phyloP scores from a whole-genome alignment of 345 rosid species.

The Eucalyptus shirleyi region DNA sequence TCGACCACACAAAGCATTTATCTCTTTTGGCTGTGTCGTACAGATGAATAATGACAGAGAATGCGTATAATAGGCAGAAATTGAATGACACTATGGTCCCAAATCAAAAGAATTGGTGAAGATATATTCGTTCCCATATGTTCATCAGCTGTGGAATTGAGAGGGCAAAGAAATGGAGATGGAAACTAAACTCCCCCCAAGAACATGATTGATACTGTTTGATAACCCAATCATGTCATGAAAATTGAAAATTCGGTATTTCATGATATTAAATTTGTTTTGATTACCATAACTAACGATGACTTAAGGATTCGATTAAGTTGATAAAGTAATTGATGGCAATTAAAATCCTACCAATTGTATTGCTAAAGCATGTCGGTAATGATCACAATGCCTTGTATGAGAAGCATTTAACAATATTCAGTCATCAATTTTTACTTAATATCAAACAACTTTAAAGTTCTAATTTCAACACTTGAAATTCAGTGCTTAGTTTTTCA shows the following conservation, averaged over 20 bases:
- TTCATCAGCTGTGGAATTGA: not conserved
- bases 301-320: not conserved
- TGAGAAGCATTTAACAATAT: not conserved
- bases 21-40: not conserved
- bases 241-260: not conserved
- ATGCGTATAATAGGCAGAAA: not conserved
- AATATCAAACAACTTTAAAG: not conserved
- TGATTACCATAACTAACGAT: not conserved
- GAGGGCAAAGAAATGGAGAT: not conserved
- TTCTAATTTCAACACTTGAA: not conserved
- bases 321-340: not conserved
- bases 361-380: not conserved
- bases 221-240: not conserved
- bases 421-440: not conserved
- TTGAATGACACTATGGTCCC: not conserved
- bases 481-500: not conserved
- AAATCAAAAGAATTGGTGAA: not conserved
- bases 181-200: not conserved
- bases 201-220: not conserved
- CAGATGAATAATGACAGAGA: not conserved
- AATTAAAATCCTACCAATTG: not conserved
- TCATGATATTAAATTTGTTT: not conserved
- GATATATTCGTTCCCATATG: not conserved
- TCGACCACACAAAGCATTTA: not conserved
- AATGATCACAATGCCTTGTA: not conserved